phyloP scores from a whole-genome alignment of 208 protist species.

The Wallacemonas sp. region DNA sequence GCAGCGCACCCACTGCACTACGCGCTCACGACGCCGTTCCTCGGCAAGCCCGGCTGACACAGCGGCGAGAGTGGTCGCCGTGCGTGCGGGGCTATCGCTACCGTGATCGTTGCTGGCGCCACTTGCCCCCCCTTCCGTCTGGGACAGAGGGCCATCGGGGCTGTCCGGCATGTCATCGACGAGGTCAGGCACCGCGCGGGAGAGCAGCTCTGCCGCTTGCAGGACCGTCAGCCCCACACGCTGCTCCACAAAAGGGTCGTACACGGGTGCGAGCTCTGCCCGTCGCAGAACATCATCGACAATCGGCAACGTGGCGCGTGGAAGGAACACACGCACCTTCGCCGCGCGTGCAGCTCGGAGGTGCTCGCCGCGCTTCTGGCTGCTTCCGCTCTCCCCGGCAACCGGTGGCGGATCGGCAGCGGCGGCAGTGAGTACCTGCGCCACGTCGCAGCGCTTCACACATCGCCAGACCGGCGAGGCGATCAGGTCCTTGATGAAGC shows the following conservation, averaged over 20 bases:
- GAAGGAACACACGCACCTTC: conserved; percentile 20
- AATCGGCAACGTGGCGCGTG: conserved; percentile 19
- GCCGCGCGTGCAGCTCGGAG: neutral
- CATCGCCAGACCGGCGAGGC: conserved; percentile 1
- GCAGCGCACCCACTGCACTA: neutral
- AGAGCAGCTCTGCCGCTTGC: conserved; percentile 4
- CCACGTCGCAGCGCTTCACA: neutral
- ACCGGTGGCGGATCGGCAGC: neutral
- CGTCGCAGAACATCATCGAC: conserved; percentile 29
- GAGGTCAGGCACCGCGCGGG: neutral
- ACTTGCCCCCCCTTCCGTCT: too few species aligned
- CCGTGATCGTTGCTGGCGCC: neutral
- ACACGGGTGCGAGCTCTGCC: conserved; percentile 11
- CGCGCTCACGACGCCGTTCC: neutral
- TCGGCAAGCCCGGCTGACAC: neutral
- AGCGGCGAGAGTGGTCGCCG: neutral
- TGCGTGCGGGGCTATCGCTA: neutral
- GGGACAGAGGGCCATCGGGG: too few species aligned
- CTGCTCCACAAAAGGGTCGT: conserved; percentile 12
- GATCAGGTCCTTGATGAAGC: conserved; percentile 29
- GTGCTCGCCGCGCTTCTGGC: neutral
- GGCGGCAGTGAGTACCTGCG: conserved; percentile 5
- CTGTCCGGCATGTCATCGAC: neutral
- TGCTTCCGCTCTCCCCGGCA: neutral
- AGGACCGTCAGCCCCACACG: conserved; percentile 11